phyloP scores from a whole-genome alignment of 495 filamentous ascomycete species.

The Aspergillus sparsus region DNA sequence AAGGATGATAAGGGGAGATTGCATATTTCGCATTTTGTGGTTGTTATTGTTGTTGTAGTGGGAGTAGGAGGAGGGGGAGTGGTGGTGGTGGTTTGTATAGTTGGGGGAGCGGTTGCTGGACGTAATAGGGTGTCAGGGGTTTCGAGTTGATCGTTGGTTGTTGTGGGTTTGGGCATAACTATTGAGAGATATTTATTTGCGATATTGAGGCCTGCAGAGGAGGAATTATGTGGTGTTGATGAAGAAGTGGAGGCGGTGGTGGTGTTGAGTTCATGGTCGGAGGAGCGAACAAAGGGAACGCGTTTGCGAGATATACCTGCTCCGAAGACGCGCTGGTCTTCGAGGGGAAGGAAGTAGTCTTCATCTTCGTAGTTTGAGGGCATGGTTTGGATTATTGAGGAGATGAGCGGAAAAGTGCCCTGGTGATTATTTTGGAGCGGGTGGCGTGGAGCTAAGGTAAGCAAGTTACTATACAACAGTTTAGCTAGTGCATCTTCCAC shows the following conservation, averaged over 20 bases:
- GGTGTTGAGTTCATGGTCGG: constrained; percentile 48
- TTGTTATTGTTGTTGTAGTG: constrained; percentile 6
- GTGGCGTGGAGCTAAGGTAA: too few relatives aligned
- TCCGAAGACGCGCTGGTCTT: constrained; percentile 76
- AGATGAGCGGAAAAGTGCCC: too few relatives aligned
- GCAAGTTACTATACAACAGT: too few relatives aligned
- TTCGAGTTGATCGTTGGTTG: constrained; percentile 2
- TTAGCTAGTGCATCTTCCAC: too few relatives aligned
- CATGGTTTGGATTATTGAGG: background rate
- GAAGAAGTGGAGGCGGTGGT: constrained; percentile 25
- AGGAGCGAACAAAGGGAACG: constrained; percentile 78
- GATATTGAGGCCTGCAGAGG: constrained; percentile 43
- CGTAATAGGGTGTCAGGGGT: constrained; percentile 13
- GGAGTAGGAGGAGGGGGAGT: constrained; percentile 10
- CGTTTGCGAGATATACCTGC: constrained; percentile 73
- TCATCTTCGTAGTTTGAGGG: constrained; percentile 46
- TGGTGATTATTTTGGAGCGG: too few relatives aligned
- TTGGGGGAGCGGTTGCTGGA: constrained; percentile 6
- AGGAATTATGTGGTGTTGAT: constrained; percentile 29
- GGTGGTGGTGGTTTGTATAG: constrained; percentile 10
- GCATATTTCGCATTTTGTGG: constrained; percentile 57
- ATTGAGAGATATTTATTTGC: constrained; percentile 71
- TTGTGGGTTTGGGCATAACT: constrained; percentile 54
- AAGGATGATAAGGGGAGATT: constrained; percentile 48
- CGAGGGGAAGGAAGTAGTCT: constrained; percentile 66